phyloP scores from a whole-genome alignment of 345 rosid genomes.

The Physaria fendleri region DNA sequence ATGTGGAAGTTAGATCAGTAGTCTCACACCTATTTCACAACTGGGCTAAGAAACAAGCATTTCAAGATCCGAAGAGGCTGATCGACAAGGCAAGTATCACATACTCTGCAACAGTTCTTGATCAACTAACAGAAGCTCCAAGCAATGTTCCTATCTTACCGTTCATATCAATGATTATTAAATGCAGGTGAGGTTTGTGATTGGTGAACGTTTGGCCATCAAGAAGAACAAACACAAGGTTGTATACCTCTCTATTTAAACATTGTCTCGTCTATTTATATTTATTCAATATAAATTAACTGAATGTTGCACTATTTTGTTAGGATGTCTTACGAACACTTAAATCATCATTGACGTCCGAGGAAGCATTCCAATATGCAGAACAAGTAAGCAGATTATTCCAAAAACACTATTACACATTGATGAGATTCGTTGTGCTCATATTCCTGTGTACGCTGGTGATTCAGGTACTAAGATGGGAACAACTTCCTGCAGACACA shows the following conservation, averaged over 20 bases:
- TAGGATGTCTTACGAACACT: constrained; percentile 73
- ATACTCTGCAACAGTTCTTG: constrained; percentile 11
- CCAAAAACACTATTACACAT: background rate
- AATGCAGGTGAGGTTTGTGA: constrained; percentile 72
- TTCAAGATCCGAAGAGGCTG: constrained; percentile 83
- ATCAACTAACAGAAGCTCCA: background rate
- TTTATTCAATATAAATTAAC: constrained; percentile 1
- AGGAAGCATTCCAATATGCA: constrained; percentile 78
- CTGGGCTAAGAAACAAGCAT: constrained; percentile 94
- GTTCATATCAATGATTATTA: constrained; percentile 6
- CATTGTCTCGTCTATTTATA: background rate
- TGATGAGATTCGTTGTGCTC: background rate
- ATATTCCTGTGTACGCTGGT: background rate
- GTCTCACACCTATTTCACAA: constrained; percentile 86
- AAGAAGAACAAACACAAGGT: constrained; percentile 88
- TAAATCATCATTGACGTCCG: constrained; percentile 51
- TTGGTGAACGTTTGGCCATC: constrained; percentile 71
- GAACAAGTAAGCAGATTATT: constrained; percentile 57
- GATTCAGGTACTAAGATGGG: constrained; percentile 76
- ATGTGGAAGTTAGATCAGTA: constrained; percentile 66
- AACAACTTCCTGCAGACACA: constrained; percentile 78
- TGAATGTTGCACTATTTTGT: constrained; percentile 4
- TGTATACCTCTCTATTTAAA: background rate
- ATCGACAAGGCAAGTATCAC: constrained; percentile 58
- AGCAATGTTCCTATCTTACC: constrained; percentile 6